phyloP scores from a whole-genome alignment of 202 grass and related monocot species.

The Dendrocalamus latiflorus region DNA sequence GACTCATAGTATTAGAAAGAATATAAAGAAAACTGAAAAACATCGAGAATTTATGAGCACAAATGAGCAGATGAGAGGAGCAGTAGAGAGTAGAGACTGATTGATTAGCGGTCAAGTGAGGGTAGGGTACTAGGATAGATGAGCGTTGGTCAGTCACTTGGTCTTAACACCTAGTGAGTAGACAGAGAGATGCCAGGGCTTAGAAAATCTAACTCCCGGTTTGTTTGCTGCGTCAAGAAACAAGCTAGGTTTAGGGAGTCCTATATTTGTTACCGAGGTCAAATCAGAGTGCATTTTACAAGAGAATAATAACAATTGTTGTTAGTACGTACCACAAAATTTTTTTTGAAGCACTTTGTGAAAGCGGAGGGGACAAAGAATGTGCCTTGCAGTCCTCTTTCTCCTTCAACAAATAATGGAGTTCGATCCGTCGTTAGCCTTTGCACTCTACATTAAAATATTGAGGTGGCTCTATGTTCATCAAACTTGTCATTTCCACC shows the following conservation, averaged over 20 bases:
- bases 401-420: not conserved
- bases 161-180: slow-evolving; percentile 2
- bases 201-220: not conserved
- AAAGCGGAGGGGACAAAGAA: no score
- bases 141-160: no score
- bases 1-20: no score
- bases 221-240: not conserved
- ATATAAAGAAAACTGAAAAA: no score
- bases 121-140: no score
- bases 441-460: slow-evolving; percentile 16
- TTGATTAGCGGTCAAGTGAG: no score
- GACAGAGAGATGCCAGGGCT: slow-evolving; percentile 6
- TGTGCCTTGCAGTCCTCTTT: not conserved
- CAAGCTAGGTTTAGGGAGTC: not conserved
- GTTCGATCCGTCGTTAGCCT: slow-evolving; percentile 7
- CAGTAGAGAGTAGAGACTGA: no score
- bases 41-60: no score
- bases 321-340: not conserved
- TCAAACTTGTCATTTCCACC: slow-evolving; percentile 32
- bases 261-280: not conserved
- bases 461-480: not conserved
- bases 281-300: not conserved
- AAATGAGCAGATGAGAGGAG: no score
- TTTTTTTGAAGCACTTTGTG: no score
- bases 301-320: not conserved